These are phyloP conservation scores for Rubia peregrina DNA, from an alignment of 305 asterid species.

Conservation along the genomic window DNA sequence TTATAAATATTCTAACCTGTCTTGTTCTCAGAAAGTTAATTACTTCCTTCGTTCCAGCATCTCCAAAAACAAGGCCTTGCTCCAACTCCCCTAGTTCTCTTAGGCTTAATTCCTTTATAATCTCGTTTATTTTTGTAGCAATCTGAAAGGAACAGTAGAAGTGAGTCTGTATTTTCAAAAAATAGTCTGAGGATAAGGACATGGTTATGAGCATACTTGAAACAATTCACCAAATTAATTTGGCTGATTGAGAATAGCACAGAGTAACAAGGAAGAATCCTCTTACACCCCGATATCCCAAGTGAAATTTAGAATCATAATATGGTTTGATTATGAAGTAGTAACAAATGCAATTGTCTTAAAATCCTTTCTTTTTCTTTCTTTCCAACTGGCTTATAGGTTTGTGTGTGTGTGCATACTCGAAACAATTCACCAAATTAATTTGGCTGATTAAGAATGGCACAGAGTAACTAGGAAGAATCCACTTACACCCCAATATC, in stretches of 20 bases:
- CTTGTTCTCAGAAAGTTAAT: conserved; percentile 73
- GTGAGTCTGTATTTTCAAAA: not conserved
- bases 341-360: not conserved
- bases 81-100: conserved; percentile 93
- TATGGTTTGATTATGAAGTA: not conserved
- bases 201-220: not conserved
- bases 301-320: not conserved
- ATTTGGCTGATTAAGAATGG: too few species aligned
- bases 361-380: not conserved
- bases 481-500: not conserved
- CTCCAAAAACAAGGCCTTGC: conserved; percentile 99
- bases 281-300: not conserved
- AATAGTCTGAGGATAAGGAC: not conserved
- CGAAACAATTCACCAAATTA: not conserved
- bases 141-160: conserved; percentile 38
- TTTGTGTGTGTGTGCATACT: not conserved
- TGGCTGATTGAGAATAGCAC: not conserved
- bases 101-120: conserved; percentile 71
- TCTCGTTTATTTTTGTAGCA: conserved; percentile 80
- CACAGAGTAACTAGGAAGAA: not conserved
- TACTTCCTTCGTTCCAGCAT: conserved; percentile 88
- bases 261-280: not conserved
- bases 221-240: not conserved
- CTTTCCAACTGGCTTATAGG: not conserved
- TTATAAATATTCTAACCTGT: conserved; percentile 41